A percentile compares a stretch with the other conserved stretches of the same genome.
Evolutionary conservation across 495 filamentous ascomycete genomes (phyloP).

Genomic region (Barbatosphaeria neglecta): DNA sequence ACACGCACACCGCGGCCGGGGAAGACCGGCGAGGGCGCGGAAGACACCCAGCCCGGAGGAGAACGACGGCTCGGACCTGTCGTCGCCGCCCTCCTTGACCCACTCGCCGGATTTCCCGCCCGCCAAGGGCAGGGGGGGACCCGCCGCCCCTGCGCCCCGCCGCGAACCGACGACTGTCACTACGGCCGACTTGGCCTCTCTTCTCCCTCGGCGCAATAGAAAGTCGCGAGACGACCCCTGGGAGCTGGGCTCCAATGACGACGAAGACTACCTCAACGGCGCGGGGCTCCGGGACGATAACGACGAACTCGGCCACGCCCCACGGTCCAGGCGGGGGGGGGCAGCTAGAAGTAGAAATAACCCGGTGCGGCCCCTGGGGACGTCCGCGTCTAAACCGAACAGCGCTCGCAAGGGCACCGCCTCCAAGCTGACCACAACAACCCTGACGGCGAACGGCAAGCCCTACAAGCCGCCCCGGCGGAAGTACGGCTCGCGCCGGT

Average conservation of each 20-base stretch:
- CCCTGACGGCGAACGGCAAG: conserved; percentile 1
- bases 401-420: not conserved
- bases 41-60: conserved; percentile 16
- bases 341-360: not conserved
- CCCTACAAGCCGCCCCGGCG: conserved; percentile 10
- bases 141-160: conserved; percentile 10
- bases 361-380: not conserved
- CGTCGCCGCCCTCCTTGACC: conserved; percentile 38
- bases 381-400: not conserved
- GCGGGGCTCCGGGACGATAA: conserved; percentile 15
- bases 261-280: conserved; percentile 12
- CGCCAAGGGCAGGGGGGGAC: conserved; percentile 7
- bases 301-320: conserved; percentile 4
- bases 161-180: conserved; percentile 14
- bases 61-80: conserved; percentile 27
- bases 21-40: conserved; percentile 9
- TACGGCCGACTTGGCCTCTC: conserved; percentile 29
- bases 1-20: conserved; percentile 17
- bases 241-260: conserved; percentile 3
- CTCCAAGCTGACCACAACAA: not conserved
- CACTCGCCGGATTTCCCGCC: conserved; percentile 36
- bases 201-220: conserved; percentile 28
- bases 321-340: not conserved
- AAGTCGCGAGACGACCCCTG: conserved; percentile 3
- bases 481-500: conserved; percentile 20